These are phyloP conservation scores for Chaetoscypha palmicola DNA, from an alignment of 2,329 filamentous ascomycete species.

Conservation along the genomic window DNA sequence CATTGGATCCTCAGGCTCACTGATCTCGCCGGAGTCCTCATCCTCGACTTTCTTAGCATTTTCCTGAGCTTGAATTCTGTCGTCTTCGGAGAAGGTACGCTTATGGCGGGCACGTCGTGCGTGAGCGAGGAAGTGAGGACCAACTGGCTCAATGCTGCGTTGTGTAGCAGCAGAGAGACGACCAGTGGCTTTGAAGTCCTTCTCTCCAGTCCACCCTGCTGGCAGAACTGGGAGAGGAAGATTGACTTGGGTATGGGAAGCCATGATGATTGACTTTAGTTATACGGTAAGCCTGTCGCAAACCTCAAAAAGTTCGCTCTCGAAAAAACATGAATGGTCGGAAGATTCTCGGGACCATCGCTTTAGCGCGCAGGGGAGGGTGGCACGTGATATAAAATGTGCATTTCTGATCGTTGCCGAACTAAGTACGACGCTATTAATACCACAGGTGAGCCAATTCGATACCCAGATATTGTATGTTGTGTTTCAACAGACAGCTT, in stretches of 20 bases:
- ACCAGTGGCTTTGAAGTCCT: conserved; percentile 83
- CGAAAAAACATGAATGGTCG: too few relatives aligned
- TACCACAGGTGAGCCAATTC: too few relatives aligned
- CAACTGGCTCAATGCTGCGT: conserved; percentile 90
- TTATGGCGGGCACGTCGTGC: conserved; percentile 92
- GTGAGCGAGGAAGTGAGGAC: conserved; percentile 95
- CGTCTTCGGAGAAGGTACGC: conserved; percentile 97
- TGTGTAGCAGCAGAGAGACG: conserved; percentile 69
- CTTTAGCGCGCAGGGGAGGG: too few relatives aligned
- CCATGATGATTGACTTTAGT: conserved; percentile 15
- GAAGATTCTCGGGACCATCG: too few relatives aligned
- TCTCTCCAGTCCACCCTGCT: conserved; percentile 75
- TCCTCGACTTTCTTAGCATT: conserved; percentile 94
- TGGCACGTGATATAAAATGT: too few relatives aligned
- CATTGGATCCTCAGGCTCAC: conserved; percentile 86
- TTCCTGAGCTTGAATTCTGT: conserved; percentile 91
- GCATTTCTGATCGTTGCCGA: too few relatives aligned
- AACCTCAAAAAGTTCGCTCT: too few relatives aligned
- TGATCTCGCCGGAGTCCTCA: conserved; percentile 82
- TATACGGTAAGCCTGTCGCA: too few relatives aligned
- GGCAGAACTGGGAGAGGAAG: conserved; percentile 70
- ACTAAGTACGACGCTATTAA: too few relatives aligned
- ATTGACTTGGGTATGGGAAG: conserved; percentile 35
- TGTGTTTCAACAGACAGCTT: too few relatives aligned
- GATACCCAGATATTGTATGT: too few relatives aligned